A percentile compares a stretch with the other conserved stretches of the same genome.
Evolutionary conservation across 306 rosid genomes (phyloP).

Genomic region (Quercus alba): DNA sequence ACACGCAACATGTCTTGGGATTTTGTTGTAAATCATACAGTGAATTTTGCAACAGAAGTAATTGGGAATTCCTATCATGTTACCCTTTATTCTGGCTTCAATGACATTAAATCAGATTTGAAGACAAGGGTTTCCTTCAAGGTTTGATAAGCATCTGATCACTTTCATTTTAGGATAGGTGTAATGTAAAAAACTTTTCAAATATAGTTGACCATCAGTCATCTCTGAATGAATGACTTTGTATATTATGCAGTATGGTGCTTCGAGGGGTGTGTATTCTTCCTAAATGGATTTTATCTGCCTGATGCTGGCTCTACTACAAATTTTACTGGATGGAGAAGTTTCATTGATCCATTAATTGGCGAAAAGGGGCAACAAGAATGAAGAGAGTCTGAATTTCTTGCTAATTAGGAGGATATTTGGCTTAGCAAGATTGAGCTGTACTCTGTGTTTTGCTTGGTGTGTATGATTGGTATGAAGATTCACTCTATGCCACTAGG

Average conservation of each 20-base stretch:
- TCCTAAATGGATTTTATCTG: background rate
- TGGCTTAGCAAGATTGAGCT: too few species aligned
- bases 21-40: constrained; percentile 42
- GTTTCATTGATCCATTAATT: background rate
- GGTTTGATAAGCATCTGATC: constrained; percentile 25
- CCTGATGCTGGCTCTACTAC: background rate
- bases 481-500: too few species aligned
- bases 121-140: constrained; percentile 80
- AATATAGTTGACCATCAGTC: too few species aligned
- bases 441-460: too few species aligned
- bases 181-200: too few species aligned
- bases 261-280: background rate
- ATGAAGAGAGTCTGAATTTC: background rate
- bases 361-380: background rate
- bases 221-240: too few species aligned
- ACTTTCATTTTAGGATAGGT: background rate
- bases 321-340: background rate
- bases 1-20: constrained; percentile 58
- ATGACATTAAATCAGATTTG: constrained; percentile 49
- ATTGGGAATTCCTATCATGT: constrained; percentile 43
- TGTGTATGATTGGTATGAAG: too few species aligned
- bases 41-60: constrained; percentile 49
- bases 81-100: constrained; percentile 49
- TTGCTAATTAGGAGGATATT: background rate
- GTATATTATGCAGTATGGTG: background rate